Evolutionary conservation across 2,329 filamentous ascomycete species (phyloP), one percentile per base, ranked within the genome.

Genomic region (Teratosphaeriaceae sp.): DNA sequence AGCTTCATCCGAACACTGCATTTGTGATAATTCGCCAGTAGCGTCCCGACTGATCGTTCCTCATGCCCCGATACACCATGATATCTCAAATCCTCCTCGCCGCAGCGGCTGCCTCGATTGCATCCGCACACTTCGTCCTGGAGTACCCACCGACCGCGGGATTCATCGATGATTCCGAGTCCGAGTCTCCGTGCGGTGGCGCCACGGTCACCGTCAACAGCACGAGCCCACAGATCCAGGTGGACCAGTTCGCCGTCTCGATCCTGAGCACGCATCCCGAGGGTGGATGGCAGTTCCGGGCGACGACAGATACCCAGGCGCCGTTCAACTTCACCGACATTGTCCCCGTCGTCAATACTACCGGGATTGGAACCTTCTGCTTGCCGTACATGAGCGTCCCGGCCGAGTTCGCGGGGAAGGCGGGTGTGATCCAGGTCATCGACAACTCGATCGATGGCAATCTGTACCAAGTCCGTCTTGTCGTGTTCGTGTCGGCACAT

Each of bases 121-220:
- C 62, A 19, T 57, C 65, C 5, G 68, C 68, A 3, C 69, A 72
- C 51, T 72, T 70, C 62, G 52, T 52, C 18, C 59, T 72, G 29
- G 50, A 65, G 15, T 65, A 62, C 45, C 69, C 68, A 19, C 49
- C 51, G 9, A 55, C 56, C 9, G 55, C 55, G 8, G 58, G 55
- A 19, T 59, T 59, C 49, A 38, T 47, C 29, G 56, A 61, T 29
- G 57, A 61, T 3, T 38, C 49, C 36, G 48, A 61, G 42, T 33
- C 43, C 21, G 56, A 36, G 23, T 46, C 45, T 8, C 59, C 59
- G 6, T 62, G 59, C 38, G 59, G 58, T 29, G 57, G 55, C 9
- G 53, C 51, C 3, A 51, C 40, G 1, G 48, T 55, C 16, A 47
- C 39, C 0, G 51, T 59, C 33, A 52, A 55, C 45, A 45, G 46